Evolutionary conservation across 176 grass and related monocot genomes (phyloP).

Genomic region (Guadua angustifolia): DNA sequence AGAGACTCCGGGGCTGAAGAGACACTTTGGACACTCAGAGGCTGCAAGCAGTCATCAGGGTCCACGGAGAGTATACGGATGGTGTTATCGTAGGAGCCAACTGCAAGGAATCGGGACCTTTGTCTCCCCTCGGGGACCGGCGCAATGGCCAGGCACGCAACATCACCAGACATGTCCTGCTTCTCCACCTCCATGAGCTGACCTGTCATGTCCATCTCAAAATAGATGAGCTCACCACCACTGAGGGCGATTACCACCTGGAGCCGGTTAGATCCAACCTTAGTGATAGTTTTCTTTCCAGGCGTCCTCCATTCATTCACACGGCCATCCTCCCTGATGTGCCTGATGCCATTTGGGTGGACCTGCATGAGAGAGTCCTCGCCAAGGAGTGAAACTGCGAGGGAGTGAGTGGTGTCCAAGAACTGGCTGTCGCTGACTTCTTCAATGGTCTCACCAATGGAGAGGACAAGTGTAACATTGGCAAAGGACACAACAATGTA

Average conservation of each 20-base stretch:
- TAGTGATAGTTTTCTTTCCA: conserved; percentile 98
- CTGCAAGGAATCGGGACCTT: conserved; percentile 90
- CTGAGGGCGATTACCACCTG: conserved; percentile 97
- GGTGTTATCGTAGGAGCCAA: conserved; percentile 95
- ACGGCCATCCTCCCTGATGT: conserved; percentile 98
- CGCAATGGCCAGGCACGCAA: conserved; percentile 87
- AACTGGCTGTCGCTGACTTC: conserved; percentile 97
- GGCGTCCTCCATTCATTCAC: conserved; percentile 96
- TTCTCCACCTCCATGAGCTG: conserved; percentile 98
- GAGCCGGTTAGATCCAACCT: conserved; percentile 87
- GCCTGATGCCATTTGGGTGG: conserved; percentile 90
- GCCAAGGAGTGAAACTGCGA: conserved; percentile 83
- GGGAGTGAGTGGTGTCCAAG: conserved; percentile 87
- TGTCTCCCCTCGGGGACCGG: conserved; percentile 93
- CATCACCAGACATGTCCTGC: conserved; percentile 97
- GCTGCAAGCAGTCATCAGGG: conserved; percentile 88
- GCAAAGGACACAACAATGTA: conserved; percentile 95
- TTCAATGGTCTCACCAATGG: conserved; percentile 97
- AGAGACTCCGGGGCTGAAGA: conserved; percentile 94
- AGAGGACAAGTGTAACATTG: conserved; percentile 93
- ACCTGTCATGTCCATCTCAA: conserved; percentile 98
- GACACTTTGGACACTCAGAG: conserved; percentile 85
- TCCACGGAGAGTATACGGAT: conserved; percentile 93
- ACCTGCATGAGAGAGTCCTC: conserved; percentile 99
- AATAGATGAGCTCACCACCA: conserved; percentile 95